These are phyloP conservation scores for Septoria linicola DNA, from an alignment of 2,329 filamentous ascomycete genomes.

Conservation along the genomic window DNA sequence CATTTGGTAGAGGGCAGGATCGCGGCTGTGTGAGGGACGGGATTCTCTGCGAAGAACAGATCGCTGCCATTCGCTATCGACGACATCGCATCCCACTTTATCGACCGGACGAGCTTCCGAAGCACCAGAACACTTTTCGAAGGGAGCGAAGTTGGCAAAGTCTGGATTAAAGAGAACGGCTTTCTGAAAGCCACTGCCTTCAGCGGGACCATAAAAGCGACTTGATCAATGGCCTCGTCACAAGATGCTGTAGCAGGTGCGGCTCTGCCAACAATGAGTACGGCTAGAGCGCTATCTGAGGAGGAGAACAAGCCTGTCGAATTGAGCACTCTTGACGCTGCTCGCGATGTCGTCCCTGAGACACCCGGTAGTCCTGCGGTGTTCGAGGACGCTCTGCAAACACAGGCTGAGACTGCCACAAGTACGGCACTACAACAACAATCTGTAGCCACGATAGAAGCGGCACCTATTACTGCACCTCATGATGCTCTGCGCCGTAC, in stretches of 20 bases:
- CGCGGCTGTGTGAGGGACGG: neutral
- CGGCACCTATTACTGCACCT: constrained; percentile 9
- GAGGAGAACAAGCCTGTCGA: constrained; percentile 16
- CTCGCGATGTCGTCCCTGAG: neutral
- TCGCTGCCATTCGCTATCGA: neutral
- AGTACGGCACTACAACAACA: constrained; percentile 1
- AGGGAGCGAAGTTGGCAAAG: too few relatives aligned
- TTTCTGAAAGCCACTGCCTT: too few relatives aligned
- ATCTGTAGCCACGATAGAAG: neutral
- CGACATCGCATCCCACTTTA: neutral
- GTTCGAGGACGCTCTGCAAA: constrained; percentile 16
- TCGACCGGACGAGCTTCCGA: neutral
- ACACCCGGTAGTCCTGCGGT: constrained; percentile 9
- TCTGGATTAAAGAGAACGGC: too few relatives aligned
- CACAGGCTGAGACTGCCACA: constrained; percentile 7
- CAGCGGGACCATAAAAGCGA: neutral
- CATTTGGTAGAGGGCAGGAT: neutral
- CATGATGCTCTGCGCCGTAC: constrained; percentile 35
- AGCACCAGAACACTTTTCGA: neutral
- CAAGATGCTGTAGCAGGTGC: constrained; percentile 25
- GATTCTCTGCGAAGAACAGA: neutral
- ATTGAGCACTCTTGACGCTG: constrained; percentile 11
- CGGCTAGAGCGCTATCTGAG: constrained; percentile 6
- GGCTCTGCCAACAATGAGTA: constrained; percentile 10
- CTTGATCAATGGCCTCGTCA: constrained; percentile 14